These are phyloP conservation scores for Stenogyne calaminthoides DNA, from an alignment of 305 asterid genomes.

Conservation along the genomic window DNA sequence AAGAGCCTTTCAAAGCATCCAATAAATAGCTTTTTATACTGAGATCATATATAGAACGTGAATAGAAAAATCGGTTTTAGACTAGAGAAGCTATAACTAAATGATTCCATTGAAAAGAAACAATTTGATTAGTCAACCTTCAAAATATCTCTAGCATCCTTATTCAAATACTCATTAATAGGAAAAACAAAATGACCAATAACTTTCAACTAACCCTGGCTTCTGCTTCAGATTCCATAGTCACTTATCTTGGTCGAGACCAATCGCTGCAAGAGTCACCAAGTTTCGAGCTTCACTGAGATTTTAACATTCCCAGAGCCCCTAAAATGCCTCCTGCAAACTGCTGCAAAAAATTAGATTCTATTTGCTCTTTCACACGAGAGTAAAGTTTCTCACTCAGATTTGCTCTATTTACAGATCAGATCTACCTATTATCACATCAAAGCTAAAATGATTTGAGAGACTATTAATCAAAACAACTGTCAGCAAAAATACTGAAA, in stretches of 20 bases:
- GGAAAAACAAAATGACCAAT: slow-evolving; percentile 8
- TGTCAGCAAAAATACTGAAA: not conserved
- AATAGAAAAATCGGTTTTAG: not conserved
- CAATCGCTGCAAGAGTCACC: slow-evolving; percentile 32
- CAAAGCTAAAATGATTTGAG: slow-evolving; percentile 1
- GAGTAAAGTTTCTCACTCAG: not conserved
- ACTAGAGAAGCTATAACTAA: not conserved
- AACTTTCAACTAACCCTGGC: slow-evolving; percentile 52
- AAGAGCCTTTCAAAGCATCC: slow-evolving; percentile 8
- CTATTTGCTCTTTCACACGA: slow-evolving; percentile 11
- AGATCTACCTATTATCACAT: slow-evolving; percentile 37
- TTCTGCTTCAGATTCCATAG: slow-evolving; percentile 78
- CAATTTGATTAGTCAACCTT: slow-evolving; percentile 9
- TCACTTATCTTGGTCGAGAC: slow-evolving; percentile 26
- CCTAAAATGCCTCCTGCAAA: slow-evolving; percentile 17
- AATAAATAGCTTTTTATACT: slow-evolving; percentile 8
- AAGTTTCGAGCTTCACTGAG: slow-evolving; percentile 35
- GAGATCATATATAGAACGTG: not conserved
- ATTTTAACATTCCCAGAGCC: slow-evolving; percentile 48
- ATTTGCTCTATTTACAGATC: slow-evolving; percentile 34
- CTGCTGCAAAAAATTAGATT: slow-evolving; percentile 3
- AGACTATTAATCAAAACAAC: not conserved
- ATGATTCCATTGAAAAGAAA: slow-evolving; percentile 3
- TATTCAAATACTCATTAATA: no score
- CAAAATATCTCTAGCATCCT: not conserved